Evolutionary conservation across 176 grass and related monocot species (phyloP).

Genomic region (Neostapfia colusana): DNA sequence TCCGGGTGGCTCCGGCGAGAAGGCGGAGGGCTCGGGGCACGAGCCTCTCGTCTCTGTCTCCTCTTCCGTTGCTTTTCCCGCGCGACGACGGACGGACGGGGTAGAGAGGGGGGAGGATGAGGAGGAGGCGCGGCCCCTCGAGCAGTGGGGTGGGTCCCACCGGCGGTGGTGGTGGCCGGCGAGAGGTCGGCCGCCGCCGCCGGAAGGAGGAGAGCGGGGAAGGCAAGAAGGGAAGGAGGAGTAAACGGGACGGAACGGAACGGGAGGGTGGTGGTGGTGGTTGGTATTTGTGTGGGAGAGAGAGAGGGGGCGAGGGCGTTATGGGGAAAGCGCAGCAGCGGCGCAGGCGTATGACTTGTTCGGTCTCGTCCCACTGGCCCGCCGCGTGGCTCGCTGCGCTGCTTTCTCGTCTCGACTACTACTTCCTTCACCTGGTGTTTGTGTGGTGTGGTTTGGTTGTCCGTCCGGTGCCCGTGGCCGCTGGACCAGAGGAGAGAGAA

Average conservation of each 20-base stretch:
- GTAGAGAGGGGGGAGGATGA: background rate
- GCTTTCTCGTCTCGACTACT: background rate
- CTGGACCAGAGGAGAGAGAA: background rate
- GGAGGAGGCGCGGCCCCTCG: background rate
- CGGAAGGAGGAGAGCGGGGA: background rate
- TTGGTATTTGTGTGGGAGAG: conserved; percentile 28
- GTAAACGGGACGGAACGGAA: conserved; percentile 38
- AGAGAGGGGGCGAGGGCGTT: background rate
- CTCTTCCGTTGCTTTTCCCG: conserved; percentile 22
- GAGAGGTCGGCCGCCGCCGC: conserved; percentile 18
- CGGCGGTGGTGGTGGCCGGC: conserved; percentile 1
- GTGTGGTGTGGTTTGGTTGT: conserved; percentile 33
- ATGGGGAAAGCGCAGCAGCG: conserved; percentile 44
- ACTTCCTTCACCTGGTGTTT: background rate
- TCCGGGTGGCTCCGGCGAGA: conserved; percentile 18
- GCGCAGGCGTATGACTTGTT: background rate
- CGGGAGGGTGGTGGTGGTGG: conserved; percentile 7
- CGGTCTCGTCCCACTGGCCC: background rate
- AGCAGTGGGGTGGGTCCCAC: background rate
- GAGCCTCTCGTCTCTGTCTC: background rate
- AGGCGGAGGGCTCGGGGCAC: background rate
- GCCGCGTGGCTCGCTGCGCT: background rate
- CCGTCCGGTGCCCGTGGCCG: background rate
- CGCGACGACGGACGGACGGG: conserved; percentile 1
- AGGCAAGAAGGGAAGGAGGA: background rate